Evolutionary conservation across 768 basidiomycete genomes (phyloP).

Genomic region (Leucosporidium creatinivorum): DNA sequence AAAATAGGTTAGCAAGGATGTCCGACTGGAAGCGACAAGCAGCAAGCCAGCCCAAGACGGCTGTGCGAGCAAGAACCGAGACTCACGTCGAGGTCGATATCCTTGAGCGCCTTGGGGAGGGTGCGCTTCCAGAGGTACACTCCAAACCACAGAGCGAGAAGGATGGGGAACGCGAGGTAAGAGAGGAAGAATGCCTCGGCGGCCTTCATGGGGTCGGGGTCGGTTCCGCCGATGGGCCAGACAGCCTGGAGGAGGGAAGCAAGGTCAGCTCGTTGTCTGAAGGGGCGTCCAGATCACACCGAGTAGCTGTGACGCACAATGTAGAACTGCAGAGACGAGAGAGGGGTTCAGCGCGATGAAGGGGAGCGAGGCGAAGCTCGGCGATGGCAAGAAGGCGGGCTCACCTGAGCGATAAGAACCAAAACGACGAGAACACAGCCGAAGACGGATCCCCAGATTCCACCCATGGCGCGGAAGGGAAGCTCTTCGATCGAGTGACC

Average conservation of each 20-base stretch:
- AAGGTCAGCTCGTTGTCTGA: background rate
- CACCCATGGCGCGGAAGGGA: constrained; percentile 33
- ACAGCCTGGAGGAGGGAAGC: background rate
- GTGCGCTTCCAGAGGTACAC: constrained; percentile 34
- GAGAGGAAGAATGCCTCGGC: constrained; percentile 30
- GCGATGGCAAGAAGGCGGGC: background rate
- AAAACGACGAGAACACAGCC: constrained; percentile 31
- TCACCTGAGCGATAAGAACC: constrained; percentile 32
- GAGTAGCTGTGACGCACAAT: background rate
- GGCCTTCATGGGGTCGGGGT: background rate
- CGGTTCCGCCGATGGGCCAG: constrained; percentile 25
- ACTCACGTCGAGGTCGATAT: constrained; percentile 35
- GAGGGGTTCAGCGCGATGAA: background rate
- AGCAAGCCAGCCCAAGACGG: too few relatives aligned
- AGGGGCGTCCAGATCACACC: too few relatives aligned
- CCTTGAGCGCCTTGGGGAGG: constrained; percentile 21
- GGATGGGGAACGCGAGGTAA: constrained; percentile 22
- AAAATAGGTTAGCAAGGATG: too few relatives aligned
- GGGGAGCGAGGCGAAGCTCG: too few relatives aligned
- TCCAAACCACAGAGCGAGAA: constrained; percentile 33
- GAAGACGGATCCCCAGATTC: constrained; percentile 30
- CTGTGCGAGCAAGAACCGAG: background rate
- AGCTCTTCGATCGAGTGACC: constrained; percentile 34
- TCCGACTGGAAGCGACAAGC: too few relatives aligned
- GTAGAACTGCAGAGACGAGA: constrained; percentile 24